Evolutionary conservation across 2,329 filamentous ascomycete species (phyloP), one percentile per base, ranked within the genome.

Genomic region (Atkinsonella hypoxylon): DNA sequence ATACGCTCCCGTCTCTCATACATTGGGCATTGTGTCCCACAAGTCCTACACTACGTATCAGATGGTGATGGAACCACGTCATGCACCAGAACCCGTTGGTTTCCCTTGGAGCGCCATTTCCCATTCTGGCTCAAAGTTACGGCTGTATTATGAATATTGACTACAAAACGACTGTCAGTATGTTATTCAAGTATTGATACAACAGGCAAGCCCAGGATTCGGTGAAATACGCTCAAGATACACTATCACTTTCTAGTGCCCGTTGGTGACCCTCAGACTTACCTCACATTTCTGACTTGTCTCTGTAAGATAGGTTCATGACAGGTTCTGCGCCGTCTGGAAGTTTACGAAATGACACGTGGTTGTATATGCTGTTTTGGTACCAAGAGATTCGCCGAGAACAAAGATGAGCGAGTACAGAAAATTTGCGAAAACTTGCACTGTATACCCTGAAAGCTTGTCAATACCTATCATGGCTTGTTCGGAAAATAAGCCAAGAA

Each of bases 321-420:
- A 55, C n/a, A 61, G 50, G 30, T 64, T 60, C 31, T 63, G 62
- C 13, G 58, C 54, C 3, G 54, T 48, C 34, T 60, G 56, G 13
- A 62, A 49, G 46, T 63, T 57, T 45, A 64, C 58, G 22, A 64
- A 54, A 44, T 56, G 54, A n/a, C 63, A 42, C 17, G 56, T 48
- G 38, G 64, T 50, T 2, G 40, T 49, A 3, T 62, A 62, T 4
- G 59, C 58, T 36, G 56, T 59, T 17, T 56, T 55, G 2, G 57
- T 54, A 36, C 59, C 61, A 17, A 63, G 45, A 22, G 39, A 50
- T 46, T 54, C 50, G 4, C 59, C 62, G 10, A 64, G 52, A 15
- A 57, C 58, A 20, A 64, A 56, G 20, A 63, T 60, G 17, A 64
- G 55, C 9, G 63, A 64, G 48, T 65, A 64, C 12, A 64, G 51